phyloP scores from a whole-genome alignment of 345 rosid genomes.

The Luvunga scandens region DNA sequence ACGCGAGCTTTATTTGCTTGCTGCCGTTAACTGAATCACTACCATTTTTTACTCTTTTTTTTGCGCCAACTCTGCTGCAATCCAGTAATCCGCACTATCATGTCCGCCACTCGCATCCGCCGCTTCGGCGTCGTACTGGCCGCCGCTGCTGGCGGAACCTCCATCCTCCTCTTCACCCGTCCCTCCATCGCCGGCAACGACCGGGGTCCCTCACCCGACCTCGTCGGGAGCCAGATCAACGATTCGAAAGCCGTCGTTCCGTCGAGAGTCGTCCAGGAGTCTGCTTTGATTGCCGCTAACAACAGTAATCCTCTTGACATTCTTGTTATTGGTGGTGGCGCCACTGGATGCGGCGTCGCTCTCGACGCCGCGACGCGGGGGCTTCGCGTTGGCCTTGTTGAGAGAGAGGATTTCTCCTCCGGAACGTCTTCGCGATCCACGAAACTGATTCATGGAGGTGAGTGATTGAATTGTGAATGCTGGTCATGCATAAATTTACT shows the following conservation, averaged over 20 bases:
- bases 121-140: constrained; percentile 53
- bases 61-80: not conserved
- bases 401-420: constrained; percentile 93
- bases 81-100: constrained; percentile 7
- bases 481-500: not conserved
- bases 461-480: not conserved
- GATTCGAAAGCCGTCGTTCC: constrained; percentile 60
- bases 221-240: constrained; percentile 43
- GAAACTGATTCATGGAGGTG: constrained; percentile 94
- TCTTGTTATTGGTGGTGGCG: constrained; percentile 94
- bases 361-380: constrained; percentile 91
- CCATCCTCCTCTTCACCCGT: constrained; percentile 24
- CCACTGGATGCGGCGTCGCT: constrained; percentile 96
- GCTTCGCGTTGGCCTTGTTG: constrained; percentile 87
- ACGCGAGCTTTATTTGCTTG: constrained; percentile 14
- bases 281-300: constrained; percentile 50
- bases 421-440: constrained; percentile 98
- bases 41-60: not conserved
- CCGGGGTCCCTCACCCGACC: constrained; percentile 45
- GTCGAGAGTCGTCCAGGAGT: constrained; percentile 68
- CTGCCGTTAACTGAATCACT: constrained; percentile 12
- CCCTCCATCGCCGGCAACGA: constrained; percentile 54
- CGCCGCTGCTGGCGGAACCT: constrained; percentile 36
- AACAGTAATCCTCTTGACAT: constrained; percentile 70
- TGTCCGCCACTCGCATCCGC: constrained; percentile 61